These are phyloP conservation scores for Ceratocystis harringtonii DNA, from an alignment of 2,329 filamentous ascomycete species.

Conservation along the genomic window DNA sequence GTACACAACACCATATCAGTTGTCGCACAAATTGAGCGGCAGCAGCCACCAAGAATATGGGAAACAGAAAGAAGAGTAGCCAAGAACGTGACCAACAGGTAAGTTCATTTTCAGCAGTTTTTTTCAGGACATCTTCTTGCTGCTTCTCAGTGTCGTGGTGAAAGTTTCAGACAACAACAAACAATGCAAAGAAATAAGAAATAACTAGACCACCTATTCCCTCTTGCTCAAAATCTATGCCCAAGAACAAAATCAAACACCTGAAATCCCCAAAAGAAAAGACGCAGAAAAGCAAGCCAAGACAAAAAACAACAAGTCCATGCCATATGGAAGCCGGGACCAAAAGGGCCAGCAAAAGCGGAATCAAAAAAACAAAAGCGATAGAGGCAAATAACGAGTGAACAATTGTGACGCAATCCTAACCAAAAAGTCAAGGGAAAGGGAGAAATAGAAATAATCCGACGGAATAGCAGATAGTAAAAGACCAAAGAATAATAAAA, in stretches of 20 bases:
- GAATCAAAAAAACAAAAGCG: neutral
- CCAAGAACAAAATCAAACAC: conserved; percentile 3
- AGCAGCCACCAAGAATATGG: conserved; percentile 10
- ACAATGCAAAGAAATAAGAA: conserved; percentile 9
- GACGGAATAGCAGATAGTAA: neutral
- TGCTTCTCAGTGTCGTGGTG: neutral
- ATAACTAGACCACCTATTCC: conserved; percentile 3
- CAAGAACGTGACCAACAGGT: no score
- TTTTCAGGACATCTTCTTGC: neutral
- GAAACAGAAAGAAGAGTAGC: neutral
- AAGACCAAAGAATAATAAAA: neutral
- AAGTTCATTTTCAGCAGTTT: no score
- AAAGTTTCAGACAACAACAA: neutral
- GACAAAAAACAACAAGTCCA: neutral
- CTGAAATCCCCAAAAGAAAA: conserved; percentile 1
- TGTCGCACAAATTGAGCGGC: neutral
- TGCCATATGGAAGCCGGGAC: neutral
- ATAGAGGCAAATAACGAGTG: neutral
- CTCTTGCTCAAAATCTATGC: conserved; percentile 10
- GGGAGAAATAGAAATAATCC: neutral
- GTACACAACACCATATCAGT: neutral
- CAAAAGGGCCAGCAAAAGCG: neutral
- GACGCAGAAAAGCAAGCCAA: neutral
- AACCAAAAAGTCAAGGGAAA: neutral
- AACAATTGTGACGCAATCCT: neutral